phyloP scores from a whole-genome alignment of 495 filamentous ascomycete genomes.

The Xylaria bambusicola region DNA sequence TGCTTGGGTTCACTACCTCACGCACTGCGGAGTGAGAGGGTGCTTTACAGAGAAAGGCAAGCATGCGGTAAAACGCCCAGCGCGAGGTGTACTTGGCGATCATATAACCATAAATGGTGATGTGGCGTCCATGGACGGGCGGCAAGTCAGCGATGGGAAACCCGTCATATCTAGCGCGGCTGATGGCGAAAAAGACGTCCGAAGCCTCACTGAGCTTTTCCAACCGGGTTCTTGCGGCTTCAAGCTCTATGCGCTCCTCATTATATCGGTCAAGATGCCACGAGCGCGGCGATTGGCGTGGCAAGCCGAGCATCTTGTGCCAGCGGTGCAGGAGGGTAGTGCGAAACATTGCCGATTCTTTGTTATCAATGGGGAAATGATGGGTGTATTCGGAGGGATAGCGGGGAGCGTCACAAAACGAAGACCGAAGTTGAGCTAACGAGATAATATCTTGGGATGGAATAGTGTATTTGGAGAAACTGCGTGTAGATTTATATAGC shows the following conservation, averaged over 20 bases:
- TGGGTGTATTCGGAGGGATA: no score
- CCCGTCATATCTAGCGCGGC: conserved; percentile 39
- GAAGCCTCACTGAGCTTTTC: conserved; percentile 54
- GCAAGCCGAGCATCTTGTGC: conserved; percentile 43
- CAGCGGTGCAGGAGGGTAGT: conserved; percentile 36
- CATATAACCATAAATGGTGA: conserved; percentile 51
- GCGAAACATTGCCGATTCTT: not conserved
- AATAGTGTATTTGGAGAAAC: no score
- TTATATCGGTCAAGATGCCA: conserved; percentile 50
- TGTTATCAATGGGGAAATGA: not conserved
- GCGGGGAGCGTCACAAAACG: not conserved
- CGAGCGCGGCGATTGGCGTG: conserved; percentile 40
- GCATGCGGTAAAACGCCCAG: conserved; percentile 50
- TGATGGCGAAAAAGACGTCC: conserved; percentile 55
- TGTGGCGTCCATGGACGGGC: conserved; percentile 30
- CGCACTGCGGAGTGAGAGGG: conserved; percentile 32
- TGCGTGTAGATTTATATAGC: no score
- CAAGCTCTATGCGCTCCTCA: conserved; percentile 49
- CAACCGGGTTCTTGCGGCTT: conserved; percentile 34
- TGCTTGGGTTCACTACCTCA: conserved; percentile 55
- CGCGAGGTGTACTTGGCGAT: conserved; percentile 52
- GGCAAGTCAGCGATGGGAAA: conserved; percentile 22
- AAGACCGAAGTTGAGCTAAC: no score
- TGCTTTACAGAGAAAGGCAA: conserved; percentile 42
- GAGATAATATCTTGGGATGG: no score